A percentile compares a stretch with the other conserved stretches of the same genome.
phyloP scores from a whole-genome alignment of 2,329 filamentous ascomycete genomes.

The Plenodomus biglobosus region DNA sequence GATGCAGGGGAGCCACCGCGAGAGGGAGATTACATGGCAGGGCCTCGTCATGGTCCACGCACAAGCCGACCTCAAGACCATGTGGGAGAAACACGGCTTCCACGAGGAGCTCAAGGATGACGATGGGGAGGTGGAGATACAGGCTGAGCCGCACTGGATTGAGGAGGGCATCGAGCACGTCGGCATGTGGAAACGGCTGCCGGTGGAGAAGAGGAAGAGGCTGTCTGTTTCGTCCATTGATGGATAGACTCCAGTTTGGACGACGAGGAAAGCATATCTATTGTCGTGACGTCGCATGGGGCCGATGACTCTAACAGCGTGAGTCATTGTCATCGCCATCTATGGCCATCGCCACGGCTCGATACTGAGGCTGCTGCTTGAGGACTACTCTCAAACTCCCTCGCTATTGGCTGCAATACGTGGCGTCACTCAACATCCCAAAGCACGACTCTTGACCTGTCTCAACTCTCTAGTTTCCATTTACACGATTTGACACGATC shows the following conservation, averaged over 20 bases:
- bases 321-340: too few relatives aligned
- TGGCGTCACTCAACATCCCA: too few relatives aligned
- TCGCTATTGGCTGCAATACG: too few relatives aligned
- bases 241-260: neutral
- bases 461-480: neutral
- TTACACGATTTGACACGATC: neutral
- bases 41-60: slow-evolving; percentile 80
- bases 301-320: too few relatives aligned
- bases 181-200: slow-evolving; percentile 70
- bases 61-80: slow-evolving; percentile 63
- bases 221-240: slow-evolving; percentile 13
- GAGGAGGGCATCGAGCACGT: slow-evolving; percentile 86
- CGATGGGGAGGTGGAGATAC: slow-evolving; percentile 32
- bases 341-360: too few relatives aligned
- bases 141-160: slow-evolving; percentile 58
- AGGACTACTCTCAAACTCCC: too few relatives aligned
- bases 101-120: slow-evolving; percentile 70
- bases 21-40: slow-evolving; percentile 60
- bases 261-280: neutral
- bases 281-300: too few relatives aligned
- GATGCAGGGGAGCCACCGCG: slow-evolving; percentile 47
- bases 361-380: too few relatives aligned
- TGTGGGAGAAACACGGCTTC: slow-evolving; percentile 76
- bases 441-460: too few relatives aligned
- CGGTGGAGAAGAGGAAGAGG: slow-evolving; percentile 14